phyloP scores from a whole-genome alignment of 352 stramenopile species.

The Aphanomyces stellatus region DNA sequence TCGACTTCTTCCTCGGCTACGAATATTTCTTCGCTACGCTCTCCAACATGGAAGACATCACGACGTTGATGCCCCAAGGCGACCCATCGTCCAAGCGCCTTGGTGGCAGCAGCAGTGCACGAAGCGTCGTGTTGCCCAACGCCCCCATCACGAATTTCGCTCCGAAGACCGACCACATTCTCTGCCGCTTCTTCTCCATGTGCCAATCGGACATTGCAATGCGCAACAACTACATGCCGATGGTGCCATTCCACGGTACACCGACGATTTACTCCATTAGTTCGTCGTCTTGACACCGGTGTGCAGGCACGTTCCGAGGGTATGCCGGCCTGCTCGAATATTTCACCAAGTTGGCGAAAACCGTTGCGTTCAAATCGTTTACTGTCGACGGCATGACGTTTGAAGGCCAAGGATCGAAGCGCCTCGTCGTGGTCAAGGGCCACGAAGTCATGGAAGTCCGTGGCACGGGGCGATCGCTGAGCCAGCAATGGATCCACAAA shows the following conservation, averaged over 20 bases:
- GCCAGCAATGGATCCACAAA: constrained; percentile 79
- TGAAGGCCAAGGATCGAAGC: constrained; percentile 19
- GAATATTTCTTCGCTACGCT: constrained; percentile 65
- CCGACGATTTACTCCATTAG: constrained; percentile 25
- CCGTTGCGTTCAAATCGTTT: constrained; percentile 64
- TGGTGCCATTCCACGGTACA: constrained; percentile 79
- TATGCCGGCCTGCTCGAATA: constrained; percentile 70
- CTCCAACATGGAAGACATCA: constrained; percentile 25
- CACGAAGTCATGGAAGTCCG: constrained; percentile 78
- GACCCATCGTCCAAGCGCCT: background rate
- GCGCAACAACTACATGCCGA: constrained; percentile 79
- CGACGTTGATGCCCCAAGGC: background rate
- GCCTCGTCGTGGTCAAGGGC: constrained; percentile 57
- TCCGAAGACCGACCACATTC: constrained; percentile 43
- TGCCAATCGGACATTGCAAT: constrained; percentile 63
- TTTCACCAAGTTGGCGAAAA: constrained; percentile 55
- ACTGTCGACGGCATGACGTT: constrained; percentile 47
- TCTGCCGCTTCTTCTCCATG: constrained; percentile 69
- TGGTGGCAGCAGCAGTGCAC: background rate
- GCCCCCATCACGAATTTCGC: constrained; percentile 41
- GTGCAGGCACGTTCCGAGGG: constrained; percentile 27
- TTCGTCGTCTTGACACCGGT: background rate
- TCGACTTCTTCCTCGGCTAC: constrained; percentile 69
- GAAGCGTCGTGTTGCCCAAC: constrained; percentile 23
- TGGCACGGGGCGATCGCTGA: constrained; percentile 72